phyloP scores from a whole-genome alignment of 345 rosid species.

The Eucalyptus victrix region DNA sequence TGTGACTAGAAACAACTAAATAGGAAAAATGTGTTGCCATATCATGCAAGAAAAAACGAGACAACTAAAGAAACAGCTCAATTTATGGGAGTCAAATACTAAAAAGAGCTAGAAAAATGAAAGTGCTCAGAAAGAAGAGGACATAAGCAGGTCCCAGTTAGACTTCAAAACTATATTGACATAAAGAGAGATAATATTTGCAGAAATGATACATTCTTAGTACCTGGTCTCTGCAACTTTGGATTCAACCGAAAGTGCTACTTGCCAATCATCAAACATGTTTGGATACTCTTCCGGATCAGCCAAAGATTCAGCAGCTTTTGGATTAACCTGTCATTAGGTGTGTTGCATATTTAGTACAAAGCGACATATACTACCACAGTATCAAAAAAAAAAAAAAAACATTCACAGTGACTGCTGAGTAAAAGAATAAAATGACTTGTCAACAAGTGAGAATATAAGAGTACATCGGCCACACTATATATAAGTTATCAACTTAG shows the following conservation, averaged over 20 bases:
- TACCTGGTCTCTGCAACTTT: constrained; percentile 74
- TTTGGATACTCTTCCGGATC: constrained; percentile 98
- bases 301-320: constrained; percentile 98
- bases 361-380: neutral
- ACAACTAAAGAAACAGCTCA: neutral
- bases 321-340: constrained; percentile 68
- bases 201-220: neutral
- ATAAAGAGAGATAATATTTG: neutral
- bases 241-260: constrained; percentile 81
- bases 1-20: neutral
- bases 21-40: neutral
- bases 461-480: neutral
- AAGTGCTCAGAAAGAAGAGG: neutral
- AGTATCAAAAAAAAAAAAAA: neutral
- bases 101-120: neutral
- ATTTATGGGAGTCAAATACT: neutral
- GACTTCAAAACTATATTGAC: neutral
- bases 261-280: constrained; percentile 98
- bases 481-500: neutral
- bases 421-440: neutral
- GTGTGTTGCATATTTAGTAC: neutral
- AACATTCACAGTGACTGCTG: neutral
- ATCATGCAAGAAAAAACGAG: neutral
- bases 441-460: neutral
- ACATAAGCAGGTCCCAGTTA: neutral